These are phyloP conservation scores for Coprinellus micaceus DNA, from an alignment of 768 basidiomycete species.

Conservation along the genomic window DNA sequence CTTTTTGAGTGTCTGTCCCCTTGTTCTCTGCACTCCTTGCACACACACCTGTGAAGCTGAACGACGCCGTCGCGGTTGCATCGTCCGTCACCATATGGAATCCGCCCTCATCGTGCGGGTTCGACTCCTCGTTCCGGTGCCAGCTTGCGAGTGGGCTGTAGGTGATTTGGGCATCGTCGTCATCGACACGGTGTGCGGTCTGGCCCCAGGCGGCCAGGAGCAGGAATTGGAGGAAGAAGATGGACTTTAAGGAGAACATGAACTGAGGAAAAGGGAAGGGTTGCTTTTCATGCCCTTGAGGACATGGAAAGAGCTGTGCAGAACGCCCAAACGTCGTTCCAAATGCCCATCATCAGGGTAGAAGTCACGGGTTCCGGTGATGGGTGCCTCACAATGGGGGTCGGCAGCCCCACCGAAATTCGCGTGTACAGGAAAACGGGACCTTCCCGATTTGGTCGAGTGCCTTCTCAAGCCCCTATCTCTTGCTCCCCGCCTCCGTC, in stretches of 20 bases:
- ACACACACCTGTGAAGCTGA: conserved; percentile 7
- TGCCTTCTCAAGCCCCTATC: too few relatives aligned
- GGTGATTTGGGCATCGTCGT: conserved; percentile 1
- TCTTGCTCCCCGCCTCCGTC: too few relatives aligned
- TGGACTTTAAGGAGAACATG: background rate
- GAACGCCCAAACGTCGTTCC: too few relatives aligned
- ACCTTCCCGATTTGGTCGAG: too few relatives aligned
- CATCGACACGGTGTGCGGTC: conserved; percentile 1
- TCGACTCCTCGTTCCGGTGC: background rate
- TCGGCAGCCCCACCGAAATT: too few relatives aligned
- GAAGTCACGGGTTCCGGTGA: too few relatives aligned
- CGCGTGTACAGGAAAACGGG: too few relatives aligned
- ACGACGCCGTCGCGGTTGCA: conserved; percentile 2
- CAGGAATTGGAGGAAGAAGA: background rate
- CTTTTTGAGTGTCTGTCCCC: background rate
- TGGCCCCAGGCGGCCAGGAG: background rate
- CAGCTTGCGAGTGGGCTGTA: background rate
- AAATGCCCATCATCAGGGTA: too few relatives aligned
- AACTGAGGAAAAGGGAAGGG: background rate
- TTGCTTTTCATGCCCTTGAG: background rate
- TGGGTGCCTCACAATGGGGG: too few relatives aligned
- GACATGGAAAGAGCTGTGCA: conserved; percentile 2
- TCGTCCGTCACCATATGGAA: conserved; percentile 3
- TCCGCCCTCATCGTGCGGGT: conserved; percentile 2
- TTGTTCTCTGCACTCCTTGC: background rate